These are phyloP conservation scores for Tetraselmis striata DNA, from an alignment of 139 green algal species.

Conservation along the genomic window DNA sequence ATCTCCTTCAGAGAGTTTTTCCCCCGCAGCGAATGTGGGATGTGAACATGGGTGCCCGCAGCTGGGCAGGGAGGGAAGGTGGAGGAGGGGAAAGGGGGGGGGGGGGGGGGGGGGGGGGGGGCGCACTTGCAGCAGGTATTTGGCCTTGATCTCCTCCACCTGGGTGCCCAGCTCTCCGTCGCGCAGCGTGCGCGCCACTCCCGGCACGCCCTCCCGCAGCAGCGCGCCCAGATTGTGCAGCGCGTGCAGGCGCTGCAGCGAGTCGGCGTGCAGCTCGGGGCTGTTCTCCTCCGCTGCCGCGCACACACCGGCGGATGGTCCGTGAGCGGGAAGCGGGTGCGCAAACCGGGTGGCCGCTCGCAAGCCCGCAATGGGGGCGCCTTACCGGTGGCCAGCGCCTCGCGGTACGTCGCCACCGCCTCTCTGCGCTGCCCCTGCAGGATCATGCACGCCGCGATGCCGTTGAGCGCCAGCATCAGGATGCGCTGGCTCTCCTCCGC, in stretches of 20 bases:
- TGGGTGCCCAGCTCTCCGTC: conserved; percentile 41
- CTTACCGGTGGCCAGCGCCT: conserved; percentile 37
- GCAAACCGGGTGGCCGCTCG: no score
- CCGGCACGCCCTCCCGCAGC: conserved; percentile 27
- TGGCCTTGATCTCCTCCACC: conserved; percentile 27
- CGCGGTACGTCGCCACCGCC: conserved; percentile 60
- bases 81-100: no score
- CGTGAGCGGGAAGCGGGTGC: no score
- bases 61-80: no score
- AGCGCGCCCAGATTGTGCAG: conserved; percentile 70
- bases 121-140: conserved; percentile 42
- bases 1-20: no score
- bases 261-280: conserved; percentile 55
- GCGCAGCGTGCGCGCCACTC: conserved; percentile 53
- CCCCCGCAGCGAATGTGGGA: no score
- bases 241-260: conserved; percentile 80
- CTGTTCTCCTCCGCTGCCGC: background rate
- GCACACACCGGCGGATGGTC: no score
- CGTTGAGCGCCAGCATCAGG: conserved; percentile 69
- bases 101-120: no score
- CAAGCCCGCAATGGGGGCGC: no score
- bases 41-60: no score
- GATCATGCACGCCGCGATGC: conserved; percentile 65
- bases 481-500: conserved; percentile 81
- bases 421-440: conserved; percentile 35